Conservation (phyloP, 2,329 filamentous ascomycete genomes). For the Colletotrichum gloeosporioides region DNA sequence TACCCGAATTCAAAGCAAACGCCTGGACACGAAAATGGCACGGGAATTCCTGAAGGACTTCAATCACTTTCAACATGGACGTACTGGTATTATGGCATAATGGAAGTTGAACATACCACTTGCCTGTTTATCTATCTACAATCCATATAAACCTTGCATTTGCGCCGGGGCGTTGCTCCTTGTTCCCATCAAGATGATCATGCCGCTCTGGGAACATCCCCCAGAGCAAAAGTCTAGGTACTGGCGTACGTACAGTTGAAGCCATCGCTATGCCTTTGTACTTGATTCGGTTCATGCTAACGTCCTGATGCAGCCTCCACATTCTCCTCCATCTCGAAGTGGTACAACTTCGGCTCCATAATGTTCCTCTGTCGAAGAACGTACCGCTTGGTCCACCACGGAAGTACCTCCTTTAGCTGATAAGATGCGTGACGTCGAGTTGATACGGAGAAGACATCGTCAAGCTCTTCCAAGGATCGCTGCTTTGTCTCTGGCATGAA, state of each 20-base stretch:
- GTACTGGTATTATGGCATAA: neutral
- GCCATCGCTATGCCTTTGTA: neutral
- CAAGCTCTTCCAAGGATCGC: conserved; percentile 52
- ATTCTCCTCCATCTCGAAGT: neutral
- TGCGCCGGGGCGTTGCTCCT: neutral
- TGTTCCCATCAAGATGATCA: neutral
- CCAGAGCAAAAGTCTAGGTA: neutral
- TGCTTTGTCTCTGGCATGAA: conserved; percentile 58
- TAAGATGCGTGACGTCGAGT: conserved; percentile 35
- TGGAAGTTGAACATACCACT: neutral
- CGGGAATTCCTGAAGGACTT: neutral
- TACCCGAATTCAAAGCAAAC: neutral
- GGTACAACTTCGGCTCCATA: neutral
- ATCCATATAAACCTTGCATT: neutral
- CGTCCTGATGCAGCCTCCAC: neutral
- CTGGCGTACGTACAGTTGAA: neutral
- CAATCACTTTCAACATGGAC: neutral
- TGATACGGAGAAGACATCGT: conserved; percentile 40
- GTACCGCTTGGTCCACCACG: conserved; percentile 10
- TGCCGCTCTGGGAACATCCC: neutral
- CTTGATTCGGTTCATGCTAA: neutral
- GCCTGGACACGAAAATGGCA: neutral
- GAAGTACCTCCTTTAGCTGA: conserved; percentile 29
- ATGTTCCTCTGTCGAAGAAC: neutral
- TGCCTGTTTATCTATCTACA: neutral